Evolutionary conservation across 2,329 filamentous ascomycete species (phyloP).

Genomic region (Aureobasidium musti): DNA sequence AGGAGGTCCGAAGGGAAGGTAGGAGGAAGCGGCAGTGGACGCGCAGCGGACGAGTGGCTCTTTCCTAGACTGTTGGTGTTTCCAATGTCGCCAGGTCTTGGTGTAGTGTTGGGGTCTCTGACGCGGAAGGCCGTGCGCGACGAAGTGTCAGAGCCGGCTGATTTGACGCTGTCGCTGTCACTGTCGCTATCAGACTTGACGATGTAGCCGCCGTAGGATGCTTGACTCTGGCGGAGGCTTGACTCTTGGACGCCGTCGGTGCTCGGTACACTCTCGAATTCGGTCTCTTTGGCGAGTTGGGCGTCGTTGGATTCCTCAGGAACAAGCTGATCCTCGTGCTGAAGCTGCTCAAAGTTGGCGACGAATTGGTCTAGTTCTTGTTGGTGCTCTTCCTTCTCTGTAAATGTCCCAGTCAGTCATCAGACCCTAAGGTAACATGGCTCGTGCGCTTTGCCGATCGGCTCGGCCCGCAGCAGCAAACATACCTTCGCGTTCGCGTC

Average conservation of each 20-base stretch:
- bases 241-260: not conserved
- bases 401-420: not conserved
- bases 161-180: not conserved
- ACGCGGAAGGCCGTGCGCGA: slow-evolving; percentile 1
- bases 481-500: slow-evolving; percentile 19
- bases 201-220: not conserved
- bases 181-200: not conserved
- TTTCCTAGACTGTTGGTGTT: not conserved
- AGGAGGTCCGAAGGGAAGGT: not conserved
- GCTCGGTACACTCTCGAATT: not conserved
- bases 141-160: not conserved
- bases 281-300: not conserved
- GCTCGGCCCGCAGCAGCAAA: not conserved
- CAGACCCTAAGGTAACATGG: not conserved
- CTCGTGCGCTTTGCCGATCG: not conserved
- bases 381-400: slow-evolving; percentile 5
- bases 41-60: not conserved
- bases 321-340: not conserved
- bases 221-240: not conserved
- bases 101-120: not conserved
- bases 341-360: not conserved
- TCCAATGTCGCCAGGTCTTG: slow-evolving; percentile 7
- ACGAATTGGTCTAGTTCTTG: slow-evolving; percentile 7
- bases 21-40: slow-evolving; percentile 12
- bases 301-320: not conserved